phyloP scores from a whole-genome alignment of 148 eudicot species.

The Vaccinium vitisidaea region DNA sequence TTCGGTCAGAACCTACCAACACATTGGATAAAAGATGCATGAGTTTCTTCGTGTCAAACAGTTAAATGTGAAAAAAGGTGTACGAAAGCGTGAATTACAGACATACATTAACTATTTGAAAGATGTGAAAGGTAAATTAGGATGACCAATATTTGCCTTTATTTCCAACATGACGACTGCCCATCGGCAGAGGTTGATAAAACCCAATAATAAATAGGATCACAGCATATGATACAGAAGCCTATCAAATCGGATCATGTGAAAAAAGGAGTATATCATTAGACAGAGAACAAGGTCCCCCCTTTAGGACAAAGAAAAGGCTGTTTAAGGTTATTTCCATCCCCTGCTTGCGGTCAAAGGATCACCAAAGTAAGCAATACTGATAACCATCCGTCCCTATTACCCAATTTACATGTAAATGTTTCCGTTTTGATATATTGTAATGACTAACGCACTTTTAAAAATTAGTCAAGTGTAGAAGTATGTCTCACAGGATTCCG shows the following conservation, averaged over 20 bases:
- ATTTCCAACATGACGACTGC: background rate
- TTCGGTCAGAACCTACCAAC: conserved; percentile 79
- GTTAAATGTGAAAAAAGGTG: background rate
- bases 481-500: conserved; percentile 62
- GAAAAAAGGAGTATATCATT: no score
- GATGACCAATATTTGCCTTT: background rate
- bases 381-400: background rate
- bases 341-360: background rate
- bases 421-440: background rate
- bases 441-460: background rate
- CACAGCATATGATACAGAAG: background rate
- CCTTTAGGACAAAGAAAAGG: no score
- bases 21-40: background rate
- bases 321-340: no score
- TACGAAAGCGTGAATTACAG: background rate
- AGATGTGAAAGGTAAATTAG: background rate
- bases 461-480: background rate
- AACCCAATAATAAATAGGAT: background rate
- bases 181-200: background rate
- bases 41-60: background rate
- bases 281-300: no score
- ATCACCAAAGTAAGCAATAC: background rate
- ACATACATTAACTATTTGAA: background rate
- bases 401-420: background rate
- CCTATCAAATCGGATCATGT: no score